Evolutionary conservation across 164 flowering plant genomes (phyloP), one percentile per base, ranked within the genome.

Genomic region (Macadamia integrifolia): DNA sequence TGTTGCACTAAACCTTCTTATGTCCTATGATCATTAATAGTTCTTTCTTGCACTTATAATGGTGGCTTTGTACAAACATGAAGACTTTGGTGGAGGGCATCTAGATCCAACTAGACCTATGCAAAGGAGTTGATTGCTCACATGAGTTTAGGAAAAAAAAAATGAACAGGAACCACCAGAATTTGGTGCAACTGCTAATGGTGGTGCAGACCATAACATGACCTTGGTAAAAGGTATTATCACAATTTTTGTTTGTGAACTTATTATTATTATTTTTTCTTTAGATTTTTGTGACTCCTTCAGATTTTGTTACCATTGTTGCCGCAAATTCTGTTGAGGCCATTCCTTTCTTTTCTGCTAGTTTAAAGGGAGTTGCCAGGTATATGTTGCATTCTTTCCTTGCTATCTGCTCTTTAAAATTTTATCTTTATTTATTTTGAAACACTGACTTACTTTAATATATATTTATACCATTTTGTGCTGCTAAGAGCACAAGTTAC

Each of bases 171-270:
- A n/a, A n/a, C n/a, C n/a, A n/a, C n/a, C n/a, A n/a, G n/a, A n/a
- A n/a, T n/a, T n/a, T n/a, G n/a, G n/a, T 68, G 99, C 98, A 68
- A 98, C 99, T 80, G 96, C 96, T 73, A 98, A 94, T 81, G 99
- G 99, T 82, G 98, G 92, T 79, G 99, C 98, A 23, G 99, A 95
- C 75, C 90, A 98, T 61, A 95, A 92, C 76, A 95, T 95, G 99
- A 64, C 76, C 96, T 95, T 72, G 99, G 99, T 32, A 95, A 92
- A 84, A 89, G 98, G 97, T 92, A 78, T 42, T 42, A 35, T 49
- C 40, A 3, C 9, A 57, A 66, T 9, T 62, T 29, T 59, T 59
- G 12, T 61, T 13, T 43, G 8, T 55, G 7, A 11, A 46, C 56
- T 63, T 57, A 17, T 49, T 67, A 1, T 66, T 46, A 72, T 30